phyloP scores from a whole-genome alignment of 257 asterid genomes.

The Solanum pimpinellifolium region DNA sequence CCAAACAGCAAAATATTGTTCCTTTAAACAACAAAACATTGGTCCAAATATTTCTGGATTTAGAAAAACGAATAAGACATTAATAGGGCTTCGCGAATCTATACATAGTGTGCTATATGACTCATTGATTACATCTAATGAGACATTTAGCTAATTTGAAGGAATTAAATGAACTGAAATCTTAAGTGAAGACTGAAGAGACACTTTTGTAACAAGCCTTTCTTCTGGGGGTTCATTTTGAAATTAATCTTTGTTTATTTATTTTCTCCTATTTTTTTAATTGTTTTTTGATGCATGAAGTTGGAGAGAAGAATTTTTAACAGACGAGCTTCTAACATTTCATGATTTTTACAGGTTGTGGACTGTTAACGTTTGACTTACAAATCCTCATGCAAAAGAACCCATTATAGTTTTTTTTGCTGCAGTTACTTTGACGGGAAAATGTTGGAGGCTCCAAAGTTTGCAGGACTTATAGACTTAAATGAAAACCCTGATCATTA shows the following conservation, averaged over 20 bases:
- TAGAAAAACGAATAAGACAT: not conserved
- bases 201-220: not conserved
- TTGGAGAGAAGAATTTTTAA: not conserved
- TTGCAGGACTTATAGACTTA: constrained; percentile 64
- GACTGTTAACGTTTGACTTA: not conserved
- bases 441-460: constrained; percentile 85
- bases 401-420: constrained; percentile 1
- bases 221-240: not conserved
- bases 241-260: not conserved
- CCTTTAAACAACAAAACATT: not conserved
- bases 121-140: not conserved
- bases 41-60: not conserved
- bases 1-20: not conserved
- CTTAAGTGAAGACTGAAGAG: not conserved
- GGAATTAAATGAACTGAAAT: not conserved
- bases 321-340: not conserved
- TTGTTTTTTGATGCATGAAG: not conserved
- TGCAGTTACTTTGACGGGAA: constrained; percentile 8
- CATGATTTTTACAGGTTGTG: not conserved
- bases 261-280: not conserved
- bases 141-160: not conserved
- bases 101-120: not conserved
- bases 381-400: not conserved
- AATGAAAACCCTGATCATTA: constrained; percentile 66
- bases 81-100: not conserved